Evolutionary conservation across 495 filamentous ascomycete species (phyloP).

Genomic region (Chlorociboria aeruginascens): DNA sequence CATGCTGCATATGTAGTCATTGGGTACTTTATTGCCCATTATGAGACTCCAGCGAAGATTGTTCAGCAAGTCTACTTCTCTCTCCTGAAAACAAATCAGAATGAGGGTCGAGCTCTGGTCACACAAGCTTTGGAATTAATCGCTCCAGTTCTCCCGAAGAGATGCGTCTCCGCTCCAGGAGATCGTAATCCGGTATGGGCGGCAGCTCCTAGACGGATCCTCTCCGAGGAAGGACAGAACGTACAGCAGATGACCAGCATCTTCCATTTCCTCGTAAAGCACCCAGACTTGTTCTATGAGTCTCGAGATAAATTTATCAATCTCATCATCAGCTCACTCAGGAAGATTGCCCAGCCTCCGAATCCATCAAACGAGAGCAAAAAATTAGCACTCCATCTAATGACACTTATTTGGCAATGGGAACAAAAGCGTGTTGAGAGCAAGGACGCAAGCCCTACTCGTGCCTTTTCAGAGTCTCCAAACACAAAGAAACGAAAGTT

Average conservation of each 20-base stretch:
- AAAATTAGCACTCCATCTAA: constrained; percentile 81
- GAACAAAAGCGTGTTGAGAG: constrained; percentile 66
- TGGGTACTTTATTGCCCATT: constrained; percentile 93
- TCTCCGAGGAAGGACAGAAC: constrained; percentile 94
- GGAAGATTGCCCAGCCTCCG: constrained; percentile 75
- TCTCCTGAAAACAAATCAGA: constrained; percentile 82
- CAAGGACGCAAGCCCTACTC: constrained; percentile 27
- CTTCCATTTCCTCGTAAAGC: constrained; percentile 88
- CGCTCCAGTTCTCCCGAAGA: constrained; percentile 83
- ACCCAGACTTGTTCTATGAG: constrained; percentile 90
- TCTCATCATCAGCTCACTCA: constrained; percentile 75
- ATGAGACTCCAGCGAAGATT: constrained; percentile 93
- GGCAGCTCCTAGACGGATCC: constrained; percentile 76
- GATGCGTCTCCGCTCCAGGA: constrained; percentile 34
- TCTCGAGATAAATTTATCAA: constrained; percentile 81
- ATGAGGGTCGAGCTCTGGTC: constrained; percentile 84
- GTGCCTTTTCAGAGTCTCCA: constrained; percentile 52
- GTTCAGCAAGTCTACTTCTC: constrained; percentile 88
- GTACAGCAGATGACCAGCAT: constrained; percentile 94
- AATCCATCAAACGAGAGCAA: constrained; percentile 88
- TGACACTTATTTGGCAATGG: constrained; percentile 85
- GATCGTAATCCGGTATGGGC: constrained; percentile 66
- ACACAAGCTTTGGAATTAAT: constrained; percentile 90
- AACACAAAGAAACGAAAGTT: constrained; percentile 65
- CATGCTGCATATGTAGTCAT: constrained; percentile 96